Percentiles rank a stretch among this genome's conserved stretches.
phyloP scores from a whole-genome alignment of 2,329 filamentous ascomycete species.

The Talaromyces sp. region DNA sequence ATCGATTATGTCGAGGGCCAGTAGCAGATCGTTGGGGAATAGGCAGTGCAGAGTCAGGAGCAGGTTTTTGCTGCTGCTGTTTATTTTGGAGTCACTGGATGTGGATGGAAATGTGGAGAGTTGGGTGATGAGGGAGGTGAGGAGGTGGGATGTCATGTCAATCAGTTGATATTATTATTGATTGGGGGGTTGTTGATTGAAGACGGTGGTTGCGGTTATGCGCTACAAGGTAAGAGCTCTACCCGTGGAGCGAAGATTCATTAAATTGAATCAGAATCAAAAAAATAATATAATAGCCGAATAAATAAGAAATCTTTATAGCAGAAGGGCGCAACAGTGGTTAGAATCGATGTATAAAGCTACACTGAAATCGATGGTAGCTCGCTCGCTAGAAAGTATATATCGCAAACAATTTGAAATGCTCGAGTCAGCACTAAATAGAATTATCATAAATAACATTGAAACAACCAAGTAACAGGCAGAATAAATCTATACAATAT shows the following conservation, averaged over 20 bases:
- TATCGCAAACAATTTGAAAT: too few relatives aligned
- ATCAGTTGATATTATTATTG: neutral
- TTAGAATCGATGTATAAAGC: too few relatives aligned
- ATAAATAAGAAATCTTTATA: too few relatives aligned
- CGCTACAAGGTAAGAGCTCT: neutral
- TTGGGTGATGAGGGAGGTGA: conserved; percentile 10
- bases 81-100: conserved; percentile 9
- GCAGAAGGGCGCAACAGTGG: too few relatives aligned
- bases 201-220: neutral
- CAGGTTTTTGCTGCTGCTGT: conserved; percentile 41
- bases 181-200: neutral
- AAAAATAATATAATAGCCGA: too few relatives aligned
- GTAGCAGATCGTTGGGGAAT: conserved; percentile 74
- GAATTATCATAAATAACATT: too few relatives aligned
- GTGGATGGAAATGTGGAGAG: conserved; percentile 7
- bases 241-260: too few relatives aligned
- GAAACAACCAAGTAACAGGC: neutral
- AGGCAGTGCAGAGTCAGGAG: conserved; percentile 80
- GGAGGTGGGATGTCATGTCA: neutral
- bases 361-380: too few relatives aligned
- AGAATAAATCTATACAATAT: neutral
- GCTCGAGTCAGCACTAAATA: too few relatives aligned
- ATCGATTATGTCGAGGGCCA: conserved; percentile 84
- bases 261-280: too few relatives aligned
- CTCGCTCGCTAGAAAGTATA: too few relatives aligned